Evolutionary conservation across 768 basidiomycete species (phyloP), one percentile per base, ranked within the genome.

Genomic region (Kwoniella dendrophila): DNA sequence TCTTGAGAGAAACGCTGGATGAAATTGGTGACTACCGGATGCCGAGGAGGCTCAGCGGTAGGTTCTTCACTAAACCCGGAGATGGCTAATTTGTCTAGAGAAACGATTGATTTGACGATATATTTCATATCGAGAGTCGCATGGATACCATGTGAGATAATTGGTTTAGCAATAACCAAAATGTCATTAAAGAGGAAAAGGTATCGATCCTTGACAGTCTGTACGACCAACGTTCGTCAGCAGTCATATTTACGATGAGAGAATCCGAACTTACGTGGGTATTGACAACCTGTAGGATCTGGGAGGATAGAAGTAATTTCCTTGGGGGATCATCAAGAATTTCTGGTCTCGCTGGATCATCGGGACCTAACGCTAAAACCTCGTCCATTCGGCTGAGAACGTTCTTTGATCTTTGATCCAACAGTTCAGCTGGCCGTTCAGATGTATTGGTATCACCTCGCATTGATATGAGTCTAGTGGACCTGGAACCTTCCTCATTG

Each of bases 181-280:
- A 98, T 85, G 77, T 99, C 96, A 78, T 83, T 92, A 84, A 99
- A 99, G n/a, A 98, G 84, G 82, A 98, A 94, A 10, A 98, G 84
- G 81, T 92, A 91, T 11, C 96, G 87, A 73, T 97, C 93, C 79
- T 98, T 97, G 78, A 93, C 89, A 0, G 90, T 93, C 78, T 95
- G 89, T 18, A 44, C 16, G 29, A 33, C 1, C 30, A 29, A 29
- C 16, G 6, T 12, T 27, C 22, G 34, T 68, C 56, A 63, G 53
- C 56, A 41, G 49, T n/a, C 10, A 30, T 14, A 6, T 22, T 29
- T n/a, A 43, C 45, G 29, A 33, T 29, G 32, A 48, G n/a, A 36
- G 8, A 32, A 27, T 2, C 26, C 22, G 16, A 11, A 73, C 75
- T 74, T 34, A 77, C 79, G 53, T 79, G 61, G 41, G 87, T 84